These are phyloP conservation scores for Cnidoscolus chayamansa DNA, from an alignment of 441 rosid genomes.

Conservation along the genomic window DNA sequence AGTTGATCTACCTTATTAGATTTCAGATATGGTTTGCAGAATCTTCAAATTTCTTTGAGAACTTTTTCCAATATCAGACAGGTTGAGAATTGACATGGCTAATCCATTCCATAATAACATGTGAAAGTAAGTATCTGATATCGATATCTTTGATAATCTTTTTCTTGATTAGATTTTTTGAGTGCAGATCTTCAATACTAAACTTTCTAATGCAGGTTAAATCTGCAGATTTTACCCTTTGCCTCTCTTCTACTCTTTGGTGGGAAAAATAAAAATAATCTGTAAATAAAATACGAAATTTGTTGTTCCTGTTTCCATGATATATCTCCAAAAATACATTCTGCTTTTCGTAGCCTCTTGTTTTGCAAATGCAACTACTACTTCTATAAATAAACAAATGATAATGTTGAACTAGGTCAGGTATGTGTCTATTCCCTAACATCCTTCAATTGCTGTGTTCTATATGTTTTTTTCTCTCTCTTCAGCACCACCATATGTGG, in stretches of 20 bases:
- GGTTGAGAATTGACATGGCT: slow-evolving; percentile 22
- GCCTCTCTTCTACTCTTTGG: background rate
- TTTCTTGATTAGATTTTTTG: background rate
- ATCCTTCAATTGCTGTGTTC: background rate
- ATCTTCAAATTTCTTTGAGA: slow-evolving; percentile 24
- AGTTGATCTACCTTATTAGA: slow-evolving; percentile 21
- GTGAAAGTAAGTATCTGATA: slow-evolving; percentile 35
- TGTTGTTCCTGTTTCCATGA: background rate
- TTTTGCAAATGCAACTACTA: background rate
- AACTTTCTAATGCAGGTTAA: background rate
- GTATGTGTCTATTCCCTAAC: background rate
- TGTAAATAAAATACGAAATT: background rate
- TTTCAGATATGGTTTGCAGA: slow-evolving; percentile 27
- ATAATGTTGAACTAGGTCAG: background rate
- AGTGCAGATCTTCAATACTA: background rate
- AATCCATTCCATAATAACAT: slow-evolving; percentile 24
- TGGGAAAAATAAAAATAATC: background rate
- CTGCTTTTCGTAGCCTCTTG: background rate
- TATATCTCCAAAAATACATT: background rate
- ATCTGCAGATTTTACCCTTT: background rate
- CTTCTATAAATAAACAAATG: background rate
- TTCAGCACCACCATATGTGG: too few relatives aligned
- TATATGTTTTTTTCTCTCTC: background rate
- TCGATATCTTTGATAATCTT: slow-evolving; percentile 7
- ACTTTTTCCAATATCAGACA: slow-evolving; percentile 30